A percentile compares a stretch with the other conserved stretches of the same genome.
Evolutionary conservation across 2,329 filamentous ascomycete genomes (phyloP).

Genomic region (Graphilbum sp.): DNA sequence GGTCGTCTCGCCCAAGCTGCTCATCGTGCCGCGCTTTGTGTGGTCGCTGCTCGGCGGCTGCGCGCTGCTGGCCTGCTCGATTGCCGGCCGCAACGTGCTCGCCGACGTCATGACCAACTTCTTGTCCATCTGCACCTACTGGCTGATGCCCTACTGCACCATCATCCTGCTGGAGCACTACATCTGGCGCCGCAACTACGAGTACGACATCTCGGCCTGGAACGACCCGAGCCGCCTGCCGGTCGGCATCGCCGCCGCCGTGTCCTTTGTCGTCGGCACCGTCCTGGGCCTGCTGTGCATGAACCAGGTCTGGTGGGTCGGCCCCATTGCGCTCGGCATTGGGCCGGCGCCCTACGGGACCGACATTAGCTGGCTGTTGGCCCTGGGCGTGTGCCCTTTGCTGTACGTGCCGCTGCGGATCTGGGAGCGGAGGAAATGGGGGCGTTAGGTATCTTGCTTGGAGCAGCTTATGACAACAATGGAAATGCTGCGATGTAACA

Average conservation of each 20-base stretch:
- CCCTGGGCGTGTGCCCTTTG: not conserved
- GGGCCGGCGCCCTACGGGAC: conserved; percentile 1
- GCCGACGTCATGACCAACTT: conserved; percentile 8
- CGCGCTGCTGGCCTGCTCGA: conserved; percentile 3
- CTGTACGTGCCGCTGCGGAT: conserved; percentile 3
- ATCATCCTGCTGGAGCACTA: conserved; percentile 7
- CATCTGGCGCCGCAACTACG: conserved; percentile 6
- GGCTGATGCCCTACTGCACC: conserved; percentile 5
- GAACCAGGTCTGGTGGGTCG: conserved; percentile 7
- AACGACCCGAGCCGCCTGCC: conserved; percentile 3
- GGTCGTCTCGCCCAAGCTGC: conserved; percentile 4
- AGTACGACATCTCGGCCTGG: conserved; percentile 5
- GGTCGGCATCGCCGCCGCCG: conserved; percentile 5
- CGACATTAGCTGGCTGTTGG: conserved; percentile 6
- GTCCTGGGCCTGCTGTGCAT: conserved; percentile 5
- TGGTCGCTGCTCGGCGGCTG: conserved; percentile 6
- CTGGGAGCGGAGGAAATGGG: conserved; percentile 4
- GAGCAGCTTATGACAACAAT: too few relatives aligned
- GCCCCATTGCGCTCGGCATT: conserved; percentile 4
- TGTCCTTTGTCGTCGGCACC: conserved; percentile 3
- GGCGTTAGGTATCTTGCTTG: not conserved
- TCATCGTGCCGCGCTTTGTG: conserved; percentile 6
- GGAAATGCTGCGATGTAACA: too few relatives aligned
- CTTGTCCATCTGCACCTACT: conserved; percentile 7
- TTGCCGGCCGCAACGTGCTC: conserved; percentile 7